Base-by-base conservation (phyloP, 345 rosid genomes). In the Salix exigua region DNA sequence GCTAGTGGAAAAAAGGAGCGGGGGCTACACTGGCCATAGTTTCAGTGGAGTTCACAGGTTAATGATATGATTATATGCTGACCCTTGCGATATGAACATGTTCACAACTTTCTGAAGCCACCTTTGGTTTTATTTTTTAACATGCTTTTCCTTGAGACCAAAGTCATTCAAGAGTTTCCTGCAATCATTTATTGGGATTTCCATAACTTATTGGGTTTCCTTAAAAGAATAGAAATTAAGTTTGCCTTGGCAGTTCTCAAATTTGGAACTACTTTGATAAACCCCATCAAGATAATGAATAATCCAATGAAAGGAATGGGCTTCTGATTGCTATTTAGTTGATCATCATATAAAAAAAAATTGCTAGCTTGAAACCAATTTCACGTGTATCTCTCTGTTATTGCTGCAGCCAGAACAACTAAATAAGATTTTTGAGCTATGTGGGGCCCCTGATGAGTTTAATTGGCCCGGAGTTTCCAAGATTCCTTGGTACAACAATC, bases 391-490 rank as follows among this genome's bases (percentile, higher is more conserved):
- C 11, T 23, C 62, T 58, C 28, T 23, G 25, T 58, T 12, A 23
- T 4, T 58, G 28, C 4, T 58, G 63, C 6, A 58, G 96, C 90
- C 93, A 21, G 93, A 91, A 81, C 96, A 89, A 81, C 79, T 91
- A 70, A 89, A 87, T 80, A 91, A 89, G 82, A 91, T 91, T 73
- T 91, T 89, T 55, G 96, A 91, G 86, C 82, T 91, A 44, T 91
- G 96, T 80, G 96, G 96, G 65, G 86, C 90, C 5, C 93, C 96
- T 2, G 93, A 89, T 78, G 96, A 91, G 78, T 79, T 71, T 82
- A 91, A 78, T 70, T 91, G 96, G 96, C 92, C 93, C 17, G 93
- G 90, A 44, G 96, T 88, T 85, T 82, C 93, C 26, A 91, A 89
- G 82, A 87, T 85, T 78, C 93, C 96, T 37, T 91, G 89, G 91